These are phyloP conservation scores for Daldinia caldariorum DNA, from an alignment of 495 filamentous ascomycete species.

Conservation along the genomic window DNA sequence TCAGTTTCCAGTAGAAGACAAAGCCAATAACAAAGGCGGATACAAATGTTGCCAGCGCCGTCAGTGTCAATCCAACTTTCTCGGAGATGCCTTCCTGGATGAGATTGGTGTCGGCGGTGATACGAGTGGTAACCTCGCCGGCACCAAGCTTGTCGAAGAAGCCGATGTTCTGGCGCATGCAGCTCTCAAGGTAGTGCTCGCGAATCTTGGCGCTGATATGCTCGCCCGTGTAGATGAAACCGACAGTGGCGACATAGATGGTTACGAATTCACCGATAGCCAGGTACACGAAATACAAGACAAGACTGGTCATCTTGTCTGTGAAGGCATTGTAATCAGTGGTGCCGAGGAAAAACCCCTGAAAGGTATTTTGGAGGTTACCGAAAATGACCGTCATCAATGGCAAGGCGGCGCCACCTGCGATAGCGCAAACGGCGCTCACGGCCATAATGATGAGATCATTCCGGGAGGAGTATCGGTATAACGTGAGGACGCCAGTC, in stretches of 20 bases:
- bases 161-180: constrained; percentile 88
- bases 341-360: constrained; percentile 64
- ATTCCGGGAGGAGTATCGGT: constrained; percentile 78
- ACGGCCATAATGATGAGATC: constrained; percentile 79
- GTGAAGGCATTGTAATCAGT: constrained; percentile 66
- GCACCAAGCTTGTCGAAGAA: constrained; percentile 93
- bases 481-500: constrained; percentile 73
- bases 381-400: constrained; percentile 91
- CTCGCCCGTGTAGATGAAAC: constrained; percentile 94
- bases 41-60: constrained; percentile 79
- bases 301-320: constrained; percentile 67
- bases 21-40: constrained; percentile 91
- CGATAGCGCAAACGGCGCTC: constrained; percentile 73
- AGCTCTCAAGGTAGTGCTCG: constrained; percentile 82
- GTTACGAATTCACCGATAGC: constrained; percentile 85
- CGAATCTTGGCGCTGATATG: constrained; percentile 86
- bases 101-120: constrained; percentile 88
- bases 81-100: constrained; percentile 91
- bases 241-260: constrained; percentile 82
- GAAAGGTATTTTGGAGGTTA: constrained; percentile 76
- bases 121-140: constrained; percentile 91
- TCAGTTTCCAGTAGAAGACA: constrained; percentile 84
- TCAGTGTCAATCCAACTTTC: constrained; percentile 80
- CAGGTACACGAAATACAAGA: constrained; percentile 91
- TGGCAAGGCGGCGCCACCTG: constrained; percentile 81